Evolutionary conservation across 2,329 filamentous ascomycete species (phyloP), one percentile per base, ranked within the genome.

Genomic region (Chrysoporthe cubensis): DNA sequence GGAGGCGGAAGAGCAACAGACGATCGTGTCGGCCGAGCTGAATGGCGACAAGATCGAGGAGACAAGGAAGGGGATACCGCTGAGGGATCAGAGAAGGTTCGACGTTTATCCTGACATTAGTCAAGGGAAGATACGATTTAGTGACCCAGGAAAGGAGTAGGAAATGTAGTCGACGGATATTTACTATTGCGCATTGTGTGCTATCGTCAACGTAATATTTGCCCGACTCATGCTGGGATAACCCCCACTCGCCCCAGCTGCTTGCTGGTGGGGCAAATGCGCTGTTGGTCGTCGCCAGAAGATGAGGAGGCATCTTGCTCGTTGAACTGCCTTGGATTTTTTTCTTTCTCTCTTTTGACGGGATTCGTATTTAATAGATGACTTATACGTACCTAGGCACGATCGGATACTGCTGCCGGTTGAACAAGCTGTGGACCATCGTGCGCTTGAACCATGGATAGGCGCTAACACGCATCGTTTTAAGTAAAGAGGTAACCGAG

Each of bases 21-120:
- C 87, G 4, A 91, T 92, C 69, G 85, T 97, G 13, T 87, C 90
- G 76, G 91, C 88, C 57, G 90, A 94, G 68, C 78, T 97, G 75
- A 84, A 87, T 46, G 86, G 84, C 4, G 87, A 85, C 13, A 86
- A 84, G 74, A 92, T 98, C 73, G 87, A 89, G 66, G 89, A 92
- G 80, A 88, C 90, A 58, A 87, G 95, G 77, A 93, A 87, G 78
- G 90, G 90, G 6, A 97, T 99, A 72, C 96, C 96, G 2, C 83
- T 98, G 64, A 88, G 90, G 74, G 86, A 85, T 21, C 96, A 99
- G 84, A 86, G 96, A 74, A 85, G 96, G 72, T 99, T 97, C 77
- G 96, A 99, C 79, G 91, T 99, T 26, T 99, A 99, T 78, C 91
- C 93, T 0, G 94, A 99, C 83, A 88, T 99, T 43, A 94, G 89